These are phyloP conservation scores for Saccharum hybrid DNA, from an alignment of 202 grass and related monocot species.

Conservation along the genomic window DNA sequence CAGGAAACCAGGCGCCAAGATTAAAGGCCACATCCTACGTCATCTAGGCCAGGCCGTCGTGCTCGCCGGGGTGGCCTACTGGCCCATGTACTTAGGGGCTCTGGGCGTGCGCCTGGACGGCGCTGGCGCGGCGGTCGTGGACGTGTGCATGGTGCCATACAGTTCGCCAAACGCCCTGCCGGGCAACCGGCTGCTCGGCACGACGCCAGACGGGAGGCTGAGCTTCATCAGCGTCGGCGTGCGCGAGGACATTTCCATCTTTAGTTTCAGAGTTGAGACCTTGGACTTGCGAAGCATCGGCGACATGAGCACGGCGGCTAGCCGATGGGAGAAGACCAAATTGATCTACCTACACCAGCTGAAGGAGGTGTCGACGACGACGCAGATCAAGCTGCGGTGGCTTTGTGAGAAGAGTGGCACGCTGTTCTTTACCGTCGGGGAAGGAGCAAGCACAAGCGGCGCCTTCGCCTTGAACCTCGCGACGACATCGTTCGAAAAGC, in stretches of 20 bases:
- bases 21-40: neutral
- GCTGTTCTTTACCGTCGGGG: too few relatives aligned
- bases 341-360: neutral
- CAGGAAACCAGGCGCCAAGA: neutral
- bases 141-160: neutral
- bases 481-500: too few relatives aligned
- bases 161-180: neutral
- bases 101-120: slow-evolving; percentile 8
- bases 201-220: neutral
- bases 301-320: neutral
- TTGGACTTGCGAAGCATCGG: neutral
- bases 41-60: slow-evolving; percentile 22
- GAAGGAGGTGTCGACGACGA: too few relatives aligned
- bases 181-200: neutral
- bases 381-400: too few relatives aligned
- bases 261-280: neutral
- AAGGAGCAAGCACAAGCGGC: too few relatives aligned
- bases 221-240: neutral
- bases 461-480: too few relatives aligned
- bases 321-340: neutral
- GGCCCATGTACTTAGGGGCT: neutral
- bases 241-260: neutral
- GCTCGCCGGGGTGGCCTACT: slow-evolving; percentile 5
- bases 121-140: neutral
- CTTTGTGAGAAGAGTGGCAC: too few relatives aligned